These are phyloP conservation scores for Xylariaceae sp. DNA, from an alignment of 2,329 filamentous ascomycete species.

Conservation along the genomic window DNA sequence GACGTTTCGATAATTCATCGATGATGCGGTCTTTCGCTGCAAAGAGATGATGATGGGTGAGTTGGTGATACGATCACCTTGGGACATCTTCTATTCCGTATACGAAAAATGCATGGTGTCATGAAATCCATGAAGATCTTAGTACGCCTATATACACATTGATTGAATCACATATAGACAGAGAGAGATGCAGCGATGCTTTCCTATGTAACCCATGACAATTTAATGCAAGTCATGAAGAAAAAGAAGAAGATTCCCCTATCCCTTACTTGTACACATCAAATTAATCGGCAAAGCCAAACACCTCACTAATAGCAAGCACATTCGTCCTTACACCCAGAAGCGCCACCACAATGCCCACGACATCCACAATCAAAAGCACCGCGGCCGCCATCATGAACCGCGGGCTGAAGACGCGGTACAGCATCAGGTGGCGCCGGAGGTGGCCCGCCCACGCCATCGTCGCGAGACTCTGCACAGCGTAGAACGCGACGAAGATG, in stretches of 20 bases:
- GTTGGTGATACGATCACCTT: too few relatives aligned
- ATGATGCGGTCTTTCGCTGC: too few relatives aligned
- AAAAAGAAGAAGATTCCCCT: not conserved
- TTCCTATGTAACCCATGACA: too few relatives aligned
- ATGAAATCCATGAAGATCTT: too few relatives aligned
- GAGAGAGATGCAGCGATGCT: too few relatives aligned
- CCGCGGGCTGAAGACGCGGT: slow-evolving; percentile 83
- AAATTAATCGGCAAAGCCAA: slow-evolving; percentile 64
- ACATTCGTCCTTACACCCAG: slow-evolving; percentile 71
- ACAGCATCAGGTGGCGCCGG: slow-evolving; percentile 91
- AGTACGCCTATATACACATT: too few relatives aligned
- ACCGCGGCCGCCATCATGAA: slow-evolving; percentile 77
- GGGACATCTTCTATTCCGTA: too few relatives aligned
- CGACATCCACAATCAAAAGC: slow-evolving; percentile 70
- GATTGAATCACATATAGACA: too few relatives aligned
- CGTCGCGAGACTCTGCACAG: slow-evolving; percentile 75
- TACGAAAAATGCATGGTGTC: too few relatives aligned
- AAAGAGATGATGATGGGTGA: too few relatives aligned
- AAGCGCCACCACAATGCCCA: slow-evolving; percentile 66
- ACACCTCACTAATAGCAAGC: slow-evolving; percentile 75
- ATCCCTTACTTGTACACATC: not conserved
- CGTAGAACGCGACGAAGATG: slow-evolving; percentile 76
- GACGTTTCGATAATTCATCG: too few relatives aligned
- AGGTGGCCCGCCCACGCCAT: slow-evolving; percentile 87
- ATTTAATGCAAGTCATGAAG: not conserved